Base-by-base conservation (phyloP, 2,329 filamentous ascomycete species). In the Fusarium incarnatum region DNA sequence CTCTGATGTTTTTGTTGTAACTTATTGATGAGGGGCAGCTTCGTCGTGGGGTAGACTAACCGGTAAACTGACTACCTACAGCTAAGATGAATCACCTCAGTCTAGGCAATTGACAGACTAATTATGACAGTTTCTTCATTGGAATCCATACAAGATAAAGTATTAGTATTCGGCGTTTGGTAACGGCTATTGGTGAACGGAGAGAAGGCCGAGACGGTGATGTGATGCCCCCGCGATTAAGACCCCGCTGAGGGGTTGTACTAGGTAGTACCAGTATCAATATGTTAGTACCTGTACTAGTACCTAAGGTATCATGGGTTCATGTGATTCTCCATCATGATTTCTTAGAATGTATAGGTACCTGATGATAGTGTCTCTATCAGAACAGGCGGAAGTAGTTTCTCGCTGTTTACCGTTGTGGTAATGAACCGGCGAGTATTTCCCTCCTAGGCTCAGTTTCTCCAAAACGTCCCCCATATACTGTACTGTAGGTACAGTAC, bases 151-250 rank as follows among this genome's bases (percentile, higher is more conserved):
- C 48, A 27, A 27, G 41, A 34, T 22, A 41, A 27, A 41, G 23
- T 9, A 27, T 27, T 53, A 30, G 28, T 30, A 30, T 30, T 30
- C 49, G 49, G 37, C 23, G 32, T 53, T 53, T 53, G 49, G 34
- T 20, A 61, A 50, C 52, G 49, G 61, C 47, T 42, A 48, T 34
- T 50, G 22, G n/a, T 5, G 27, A 15, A n/a, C 68, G 68, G 68
- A 61, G 56, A 71, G 68, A 71, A 71, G 53, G 46, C 68, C 68
- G 34, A 37, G 34, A 7, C 34, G 34, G 34, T 37, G 68, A 58
- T 42, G 34, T 7, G 15, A 55, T 22, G 11, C 50, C 45, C 27
- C 60, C 60, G 55, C 45, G 54, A 53, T 60, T 25, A 49, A 57
- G 40, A 46, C 55, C 54, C 58, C 67, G 44, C 67, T 60, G 54